Conservation (phyloP, 805 yeast species). For the Metschnikowia cubensis region DNA sequence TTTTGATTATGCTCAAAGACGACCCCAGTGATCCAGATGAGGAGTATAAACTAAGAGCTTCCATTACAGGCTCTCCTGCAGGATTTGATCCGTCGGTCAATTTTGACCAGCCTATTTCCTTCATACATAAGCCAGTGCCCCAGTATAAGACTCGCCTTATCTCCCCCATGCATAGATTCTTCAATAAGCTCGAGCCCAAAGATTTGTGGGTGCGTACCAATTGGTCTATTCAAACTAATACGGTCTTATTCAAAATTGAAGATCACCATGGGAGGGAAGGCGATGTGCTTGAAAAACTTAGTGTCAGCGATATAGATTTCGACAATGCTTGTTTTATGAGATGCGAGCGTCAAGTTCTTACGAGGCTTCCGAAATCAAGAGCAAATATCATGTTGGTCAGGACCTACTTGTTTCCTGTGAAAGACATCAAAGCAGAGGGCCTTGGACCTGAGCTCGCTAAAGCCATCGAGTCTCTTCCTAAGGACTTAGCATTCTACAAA, state of each 20-base stretch:
- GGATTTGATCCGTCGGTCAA: slow-evolving; percentile 64
- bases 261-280: slow-evolving; percentile 41
- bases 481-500: slow-evolving; percentile 36
- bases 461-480: slow-evolving; percentile 37
- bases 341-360: slow-evolving; percentile 35
- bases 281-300: slow-evolving; percentile 29
- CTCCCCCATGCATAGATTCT: slow-evolving; percentile 64
- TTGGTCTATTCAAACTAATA: slow-evolving; percentile 67
- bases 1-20: slow-evolving; percentile 48
- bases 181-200: slow-evolving; percentile 49
- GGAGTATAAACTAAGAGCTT: slow-evolving; percentile 58
- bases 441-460: slow-evolving; percentile 25
- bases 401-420: slow-evolving; percentile 33
- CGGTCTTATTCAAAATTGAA: slow-evolving; percentile 42
- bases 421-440: slow-evolving; percentile 30
- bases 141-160: slow-evolving; percentile 53
- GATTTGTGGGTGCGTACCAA: slow-evolving; percentile 61
- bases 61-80: slow-evolving; percentile 61
- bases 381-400: slow-evolving; percentile 37
- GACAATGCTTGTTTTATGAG: slow-evolving; percentile 31
- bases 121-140: slow-evolving; percentile 71
- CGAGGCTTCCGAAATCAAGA: slow-evolving; percentile 32
- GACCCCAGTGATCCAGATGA: slow-evolving; percentile 36
- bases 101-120: slow-evolving; percentile 51
- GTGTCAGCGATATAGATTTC: slow-evolving; percentile 35